Conservation (phyloP, 2,329 filamentous ascomycete species). For the Colletotrichum tanaceti region DNA sequence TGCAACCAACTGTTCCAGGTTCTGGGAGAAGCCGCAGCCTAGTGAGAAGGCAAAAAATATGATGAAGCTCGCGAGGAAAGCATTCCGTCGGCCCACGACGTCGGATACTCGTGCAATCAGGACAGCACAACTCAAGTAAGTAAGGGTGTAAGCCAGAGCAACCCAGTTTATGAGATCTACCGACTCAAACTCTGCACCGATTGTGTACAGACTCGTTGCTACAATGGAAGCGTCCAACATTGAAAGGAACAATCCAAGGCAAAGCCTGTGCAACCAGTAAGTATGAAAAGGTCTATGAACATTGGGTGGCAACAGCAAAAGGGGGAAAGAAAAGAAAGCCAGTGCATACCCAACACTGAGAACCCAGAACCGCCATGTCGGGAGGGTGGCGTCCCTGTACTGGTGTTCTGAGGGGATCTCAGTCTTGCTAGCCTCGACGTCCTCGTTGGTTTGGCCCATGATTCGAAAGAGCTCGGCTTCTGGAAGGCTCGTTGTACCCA, state of each 20-base stretch:
- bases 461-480: too few relatives aligned
- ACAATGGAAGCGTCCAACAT: slow-evolving; percentile 71
- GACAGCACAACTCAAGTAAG: slow-evolving; percentile 68
- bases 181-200: slow-evolving; percentile 62
- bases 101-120: slow-evolving; percentile 67
- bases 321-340: not conserved
- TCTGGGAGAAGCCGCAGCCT: slow-evolving; percentile 62
- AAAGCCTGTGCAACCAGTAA: slow-evolving; percentile 52
- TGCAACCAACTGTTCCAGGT: slow-evolving; percentile 56
- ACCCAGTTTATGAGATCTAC: slow-evolving; percentile 64
- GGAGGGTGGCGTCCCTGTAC: slow-evolving; percentile 41
- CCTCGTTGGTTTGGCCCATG: slow-evolving; percentile 16
- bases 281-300: not conserved
- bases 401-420: slow-evolving; percentile 1
- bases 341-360: slow-evolving; percentile 49
- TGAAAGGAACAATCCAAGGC: slow-evolving; percentile 66
- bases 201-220: slow-evolving; percentile 67
- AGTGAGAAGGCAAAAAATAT: slow-evolving; percentile 69
- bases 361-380: slow-evolving; percentile 50
- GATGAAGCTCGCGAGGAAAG: slow-evolving; percentile 62
- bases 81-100: slow-evolving; percentile 63
- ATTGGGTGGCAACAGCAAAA: too few relatives aligned
- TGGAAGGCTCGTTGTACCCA: not conserved
- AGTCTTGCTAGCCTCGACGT: slow-evolving; percentile 19
- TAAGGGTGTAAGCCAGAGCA: slow-evolving; percentile 65